Percentiles rank a stretch among this genome's conserved stretches.
phyloP scores from a whole-genome alignment of 805 yeast species.

The Pichia sporocuriosa region DNA sequence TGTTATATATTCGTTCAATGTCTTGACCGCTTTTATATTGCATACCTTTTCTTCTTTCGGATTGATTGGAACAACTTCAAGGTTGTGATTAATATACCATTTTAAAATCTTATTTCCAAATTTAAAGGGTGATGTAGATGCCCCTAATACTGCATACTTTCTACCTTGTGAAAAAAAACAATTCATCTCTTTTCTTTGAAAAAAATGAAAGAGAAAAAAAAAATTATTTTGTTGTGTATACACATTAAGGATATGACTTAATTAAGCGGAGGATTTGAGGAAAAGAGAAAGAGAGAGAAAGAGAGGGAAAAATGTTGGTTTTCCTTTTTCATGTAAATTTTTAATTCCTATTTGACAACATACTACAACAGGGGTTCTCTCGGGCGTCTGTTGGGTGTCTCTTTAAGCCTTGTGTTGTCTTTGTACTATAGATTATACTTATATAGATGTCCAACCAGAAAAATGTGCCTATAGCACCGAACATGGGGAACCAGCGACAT shows the following conservation, averaged over 20 bases:
- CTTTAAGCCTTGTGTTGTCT: too few species aligned
- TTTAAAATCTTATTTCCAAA: constrained; percentile 62
- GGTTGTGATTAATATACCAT: constrained; percentile 55
- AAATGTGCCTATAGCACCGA: neutral
- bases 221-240: neutral
- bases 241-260: too few species aligned
- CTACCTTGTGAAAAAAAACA: constrained; percentile 10
- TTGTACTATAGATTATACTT: too few species aligned
- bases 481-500: neutral
- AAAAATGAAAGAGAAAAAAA: neutral
- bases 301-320: neutral
- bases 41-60: constrained; percentile 43
- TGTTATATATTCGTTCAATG: constrained; percentile 10
- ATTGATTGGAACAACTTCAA: constrained; percentile 63
- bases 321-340: neutral
- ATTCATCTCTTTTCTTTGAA: constrained; percentile 6
- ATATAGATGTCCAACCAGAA: neutral
- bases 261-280: too few species aligned
- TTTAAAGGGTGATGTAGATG: constrained; percentile 55
- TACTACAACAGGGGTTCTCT: neutral
- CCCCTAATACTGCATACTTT: constrained; percentile 51
- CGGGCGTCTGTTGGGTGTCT: too few species aligned
- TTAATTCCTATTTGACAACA: too few species aligned
- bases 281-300: too few species aligned
- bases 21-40: constrained; percentile 12